Percentiles rank a stretch among this genome's conserved stretches.
Evolutionary conservation across 225 moss, liverwort and hornwort species (phyloP).

Genomic region (Thuidium tamariscinum): DNA sequence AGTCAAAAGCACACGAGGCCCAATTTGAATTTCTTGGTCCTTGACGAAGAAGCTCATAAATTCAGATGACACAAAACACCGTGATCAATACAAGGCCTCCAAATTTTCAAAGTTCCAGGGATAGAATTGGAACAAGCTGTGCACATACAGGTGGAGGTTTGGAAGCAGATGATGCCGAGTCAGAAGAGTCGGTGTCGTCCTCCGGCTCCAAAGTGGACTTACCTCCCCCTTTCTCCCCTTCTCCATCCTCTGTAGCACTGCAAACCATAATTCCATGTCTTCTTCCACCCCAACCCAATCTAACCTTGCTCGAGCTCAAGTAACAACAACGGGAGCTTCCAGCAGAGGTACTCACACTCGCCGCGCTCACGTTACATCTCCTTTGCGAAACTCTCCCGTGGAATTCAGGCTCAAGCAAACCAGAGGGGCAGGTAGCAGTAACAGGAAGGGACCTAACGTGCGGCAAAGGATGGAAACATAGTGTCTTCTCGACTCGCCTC

Average conservation of each 20-base stretch:
- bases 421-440: slow-evolving; percentile 7
- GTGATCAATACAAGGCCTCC: not conserved
- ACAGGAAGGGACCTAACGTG: slow-evolving; percentile 16
- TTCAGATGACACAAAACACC: not conserved
- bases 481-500: not conserved
- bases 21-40: not conserved
- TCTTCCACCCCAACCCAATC: not conserved
- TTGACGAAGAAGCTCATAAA: not conserved
- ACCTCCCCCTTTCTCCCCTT: slow-evolving; percentile 30
- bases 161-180: not conserved
- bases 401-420: slow-evolving; percentile 1
- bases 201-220: slow-evolving; percentile 34
- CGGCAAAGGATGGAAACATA: slow-evolving; percentile 7
- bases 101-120: not conserved
- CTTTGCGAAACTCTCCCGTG: not conserved
- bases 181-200: slow-evolving; percentile 20
- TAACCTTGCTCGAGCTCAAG: not conserved
- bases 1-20: not conserved
- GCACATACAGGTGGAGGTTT: slow-evolving; percentile 17
- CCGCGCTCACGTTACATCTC: not conserved
- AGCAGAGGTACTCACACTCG: not conserved
- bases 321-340: not conserved
- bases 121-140: not conserved
- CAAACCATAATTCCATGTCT: slow-evolving; percentile 8
- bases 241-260: slow-evolving; percentile 16